Percentiles rank a stretch among this genome's conserved stretches.
phyloP scores from a whole-genome alignment of 23 red algal species.

The Cyanidioschyzon merolae region DNA sequence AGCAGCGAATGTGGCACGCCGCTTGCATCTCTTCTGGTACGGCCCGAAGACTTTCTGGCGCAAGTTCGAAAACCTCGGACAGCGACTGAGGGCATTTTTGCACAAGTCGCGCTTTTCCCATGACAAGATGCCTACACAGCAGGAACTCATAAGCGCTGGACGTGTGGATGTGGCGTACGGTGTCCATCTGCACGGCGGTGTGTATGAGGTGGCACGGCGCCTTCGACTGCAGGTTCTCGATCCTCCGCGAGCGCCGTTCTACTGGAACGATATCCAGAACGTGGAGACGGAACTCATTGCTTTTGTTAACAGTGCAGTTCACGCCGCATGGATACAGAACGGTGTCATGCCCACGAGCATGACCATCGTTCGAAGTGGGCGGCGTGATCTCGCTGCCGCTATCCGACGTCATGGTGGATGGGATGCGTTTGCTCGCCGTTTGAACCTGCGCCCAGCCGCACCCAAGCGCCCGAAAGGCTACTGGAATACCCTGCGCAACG shows the following conservation, averaged over 20 bases:
- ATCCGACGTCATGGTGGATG: slow-evolving; percentile 63
- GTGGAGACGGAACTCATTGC: slow-evolving; percentile 36
- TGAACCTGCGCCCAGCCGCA: slow-evolving; percentile 31
- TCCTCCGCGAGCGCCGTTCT: slow-evolving; percentile 21
- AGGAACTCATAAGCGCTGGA: slow-evolving; percentile 32
- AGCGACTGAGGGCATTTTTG: slow-evolving; percentile 25
- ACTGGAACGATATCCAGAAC: slow-evolving; percentile 34
- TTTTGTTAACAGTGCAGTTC: slow-evolving; percentile 28
- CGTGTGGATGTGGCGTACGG: slow-evolving; percentile 61
- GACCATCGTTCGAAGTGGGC: slow-evolving; percentile 32
- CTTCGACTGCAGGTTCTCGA: slow-evolving; percentile 27
- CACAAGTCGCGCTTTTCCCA: slow-evolving; percentile 6
- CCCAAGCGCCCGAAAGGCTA: slow-evolving; percentile 35
- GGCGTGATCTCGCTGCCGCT: slow-evolving; percentile 51
- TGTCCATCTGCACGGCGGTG: slow-evolving; percentile 52
- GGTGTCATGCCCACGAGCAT: slow-evolving; percentile 49
- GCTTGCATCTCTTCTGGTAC: slow-evolving; percentile 61
- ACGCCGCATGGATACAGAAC: slow-evolving; percentile 16
- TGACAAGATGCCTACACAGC: slow-evolving; percentile 36
- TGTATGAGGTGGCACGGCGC: slow-evolving; percentile 38
- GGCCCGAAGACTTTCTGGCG: slow-evolving; percentile 62
- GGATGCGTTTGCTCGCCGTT: slow-evolving; percentile 49
- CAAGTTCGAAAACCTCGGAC: slow-evolving; percentile 34
- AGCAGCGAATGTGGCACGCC: slow-evolving; percentile 32
- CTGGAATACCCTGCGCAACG: slow-evolving; percentile 41